These are phyloP conservation scores for Wallacemonas sp. DNA, from an alignment of 208 protist species.

Conservation along the genomic window DNA sequence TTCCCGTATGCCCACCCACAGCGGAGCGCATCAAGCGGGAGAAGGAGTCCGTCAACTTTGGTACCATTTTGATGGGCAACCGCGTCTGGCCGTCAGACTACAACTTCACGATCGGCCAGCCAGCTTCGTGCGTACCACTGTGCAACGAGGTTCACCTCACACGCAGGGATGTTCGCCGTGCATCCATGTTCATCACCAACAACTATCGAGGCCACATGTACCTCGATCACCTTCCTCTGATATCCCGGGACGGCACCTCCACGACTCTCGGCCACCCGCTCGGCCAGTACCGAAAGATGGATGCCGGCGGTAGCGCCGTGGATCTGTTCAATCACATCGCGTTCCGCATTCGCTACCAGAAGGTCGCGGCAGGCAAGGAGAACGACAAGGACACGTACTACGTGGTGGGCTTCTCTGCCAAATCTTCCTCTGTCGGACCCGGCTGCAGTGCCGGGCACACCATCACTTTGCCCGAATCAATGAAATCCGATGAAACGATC, in stretches of 20 bases:
- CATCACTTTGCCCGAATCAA: background rate
- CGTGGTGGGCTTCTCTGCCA: conserved; percentile 60
- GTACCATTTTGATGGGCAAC: conserved; percentile 94
- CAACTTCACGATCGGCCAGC: conserved; percentile 26
- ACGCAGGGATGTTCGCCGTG: conserved; percentile 13
- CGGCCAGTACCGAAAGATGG: conserved; percentile 1
- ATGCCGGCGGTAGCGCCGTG: background rate
- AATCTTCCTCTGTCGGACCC: background rate
- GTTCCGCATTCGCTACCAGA: conserved; percentile 47
- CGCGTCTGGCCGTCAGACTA: conserved; percentile 93
- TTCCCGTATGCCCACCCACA: conserved; percentile 86
- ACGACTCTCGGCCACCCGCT: conserved; percentile 30
- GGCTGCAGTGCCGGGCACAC: background rate
- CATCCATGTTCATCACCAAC: conserved; percentile 42
- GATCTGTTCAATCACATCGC: conserved; percentile 70
- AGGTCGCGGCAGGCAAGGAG: background rate
- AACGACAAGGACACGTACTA: conserved; percentile 1
- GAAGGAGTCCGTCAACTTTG: conserved; percentile 84
- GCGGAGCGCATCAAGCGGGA: conserved; percentile 20
- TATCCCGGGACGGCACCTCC: conserved; percentile 4
- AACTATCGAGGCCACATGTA: conserved; percentile 62
- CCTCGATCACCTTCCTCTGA: conserved; percentile 58
- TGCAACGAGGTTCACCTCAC: conserved; percentile 23
- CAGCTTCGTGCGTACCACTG: conserved; percentile 35
- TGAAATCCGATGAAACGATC: conserved; percentile 15